Evolutionary conservation across 805 yeast genomes (phyloP).

Genomic region (Kodamaea fukazawae): DNA sequence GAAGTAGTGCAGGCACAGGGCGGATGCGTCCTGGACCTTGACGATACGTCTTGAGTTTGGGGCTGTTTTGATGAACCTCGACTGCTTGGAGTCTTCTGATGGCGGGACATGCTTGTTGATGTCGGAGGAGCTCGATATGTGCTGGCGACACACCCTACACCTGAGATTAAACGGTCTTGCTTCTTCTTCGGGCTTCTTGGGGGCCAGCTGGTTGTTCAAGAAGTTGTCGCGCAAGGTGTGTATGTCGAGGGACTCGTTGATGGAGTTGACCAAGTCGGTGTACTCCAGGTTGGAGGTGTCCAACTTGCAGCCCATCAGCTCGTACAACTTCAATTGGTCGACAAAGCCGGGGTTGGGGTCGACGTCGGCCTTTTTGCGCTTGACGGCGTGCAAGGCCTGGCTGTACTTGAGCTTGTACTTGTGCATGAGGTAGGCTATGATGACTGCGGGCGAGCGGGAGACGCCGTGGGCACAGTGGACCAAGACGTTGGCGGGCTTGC

Average conservation of each 20-base stretch:
- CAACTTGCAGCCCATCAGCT: constrained; percentile 31
- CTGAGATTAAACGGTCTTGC: constrained; percentile 41
- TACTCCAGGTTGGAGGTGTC: constrained; percentile 22
- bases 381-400: constrained; percentile 75
- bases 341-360: constrained; percentile 74
- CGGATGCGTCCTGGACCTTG: constrained; percentile 54
- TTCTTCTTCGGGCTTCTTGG: constrained; percentile 1
- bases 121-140: constrained; percentile 60
- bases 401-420: constrained; percentile 52
- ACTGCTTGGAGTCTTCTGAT: constrained; percentile 58
- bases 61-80: constrained; percentile 63
- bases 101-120: constrained; percentile 69
- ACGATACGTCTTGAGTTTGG: constrained; percentile 60
- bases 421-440: constrained; percentile 50
- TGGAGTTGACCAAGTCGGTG: constrained; percentile 24
- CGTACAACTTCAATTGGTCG: constrained; percentile 67
- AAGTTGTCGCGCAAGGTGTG: constrained; percentile 25
- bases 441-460: constrained; percentile 46
- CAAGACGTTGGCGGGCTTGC: constrained; percentile 33
- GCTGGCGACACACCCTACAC: constrained; percentile 79
- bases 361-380: constrained; percentile 55
- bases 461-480: constrained; percentile 47
- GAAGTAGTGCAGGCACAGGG: constrained; percentile 77
- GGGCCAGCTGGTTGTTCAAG: constrained; percentile 6
- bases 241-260: constrained; percentile 36